Evolutionary conservation across 2,329 filamentous ascomycete genomes (phyloP).

Genomic region (Pseudogymnoascus sp.): DNA sequence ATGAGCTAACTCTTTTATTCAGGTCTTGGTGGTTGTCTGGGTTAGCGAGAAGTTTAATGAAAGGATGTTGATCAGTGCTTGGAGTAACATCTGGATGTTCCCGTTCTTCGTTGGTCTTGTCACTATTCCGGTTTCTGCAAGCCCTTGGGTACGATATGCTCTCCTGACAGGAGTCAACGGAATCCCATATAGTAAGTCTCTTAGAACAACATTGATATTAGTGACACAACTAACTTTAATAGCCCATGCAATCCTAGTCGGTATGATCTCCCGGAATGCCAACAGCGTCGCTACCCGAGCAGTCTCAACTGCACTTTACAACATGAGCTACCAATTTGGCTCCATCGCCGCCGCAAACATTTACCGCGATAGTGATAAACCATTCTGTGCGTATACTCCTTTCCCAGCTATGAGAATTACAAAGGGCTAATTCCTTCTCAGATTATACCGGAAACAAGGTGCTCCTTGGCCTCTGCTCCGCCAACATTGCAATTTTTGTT

Average conservation of each 20-base stretch:
- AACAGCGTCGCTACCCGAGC: slow-evolving; percentile 55
- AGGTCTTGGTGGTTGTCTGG: slow-evolving; percentile 36
- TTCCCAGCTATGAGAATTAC: neutral
- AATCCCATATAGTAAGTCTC: neutral
- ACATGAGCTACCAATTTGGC: slow-evolving; percentile 39
- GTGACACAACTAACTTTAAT: slow-evolving; percentile 19
- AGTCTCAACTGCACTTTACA: slow-evolving; percentile 56
- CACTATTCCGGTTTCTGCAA: slow-evolving; percentile 15
- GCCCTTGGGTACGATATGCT: slow-evolving; percentile 27
- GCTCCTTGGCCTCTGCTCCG: slow-evolving; percentile 39
- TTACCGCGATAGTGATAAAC: slow-evolving; percentile 40
- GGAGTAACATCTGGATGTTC: slow-evolving; percentile 30
- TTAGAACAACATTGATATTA: neutral
- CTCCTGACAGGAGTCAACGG: slow-evolving; percentile 23
- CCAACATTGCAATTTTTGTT: slow-evolving; percentile 36
- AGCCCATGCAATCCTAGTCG: slow-evolving; percentile 23
- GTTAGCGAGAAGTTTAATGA: slow-evolving; percentile 33
- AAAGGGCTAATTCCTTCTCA: neutral
- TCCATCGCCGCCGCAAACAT: slow-evolving; percentile 23
- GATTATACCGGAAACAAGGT: slow-evolving; percentile 45
- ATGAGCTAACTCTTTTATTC: slow-evolving; percentile 50
- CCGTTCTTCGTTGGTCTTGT: slow-evolving; percentile 28
- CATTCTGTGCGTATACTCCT: slow-evolving; percentile 29
- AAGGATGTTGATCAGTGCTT: slow-evolving; percentile 26
- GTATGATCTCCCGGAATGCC: slow-evolving; percentile 47